Conservation (phyloP, 257 asterid species). For the Verbena officinalis region DNA sequence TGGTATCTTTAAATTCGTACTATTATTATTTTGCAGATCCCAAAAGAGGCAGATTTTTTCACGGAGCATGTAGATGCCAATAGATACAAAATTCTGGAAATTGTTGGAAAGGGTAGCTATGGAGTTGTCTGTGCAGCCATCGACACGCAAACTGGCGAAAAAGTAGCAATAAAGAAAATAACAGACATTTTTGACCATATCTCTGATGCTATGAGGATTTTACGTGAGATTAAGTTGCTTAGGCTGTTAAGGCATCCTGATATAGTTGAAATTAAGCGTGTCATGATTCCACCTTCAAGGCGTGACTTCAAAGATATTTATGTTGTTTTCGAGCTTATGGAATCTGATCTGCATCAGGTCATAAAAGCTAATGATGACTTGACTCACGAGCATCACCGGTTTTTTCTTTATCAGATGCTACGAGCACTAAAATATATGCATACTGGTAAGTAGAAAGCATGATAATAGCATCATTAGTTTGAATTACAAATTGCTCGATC, state of each 20-base stretch:
- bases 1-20: background rate
- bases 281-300: constrained; percentile 87
- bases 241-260: constrained; percentile 88
- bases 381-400: constrained; percentile 90
- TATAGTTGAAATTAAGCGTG: constrained; percentile 88
- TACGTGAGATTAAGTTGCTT: constrained; percentile 89
- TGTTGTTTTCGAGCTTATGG: constrained; percentile 96
- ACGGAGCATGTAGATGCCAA: constrained; percentile 88
- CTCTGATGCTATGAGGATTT: constrained; percentile 85
- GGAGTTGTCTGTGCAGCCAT: constrained; percentile 95
- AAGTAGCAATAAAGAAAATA: constrained; percentile 92
- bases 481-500: background rate
- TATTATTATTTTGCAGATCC: constrained; percentile 47
- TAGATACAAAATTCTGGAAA: constrained; percentile 81
- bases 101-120: constrained; percentile 91
- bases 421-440: constrained; percentile 91
- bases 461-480: background rate
- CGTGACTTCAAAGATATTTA: constrained; percentile 84
- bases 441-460: constrained; percentile 57
- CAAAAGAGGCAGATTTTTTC: constrained; percentile 72
- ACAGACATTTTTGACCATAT: constrained; percentile 79
- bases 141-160: constrained; percentile 87
- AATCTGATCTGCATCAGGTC: constrained; percentile 96
- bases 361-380: constrained; percentile 93
- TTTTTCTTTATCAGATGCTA: constrained; percentile 90